Conservation (phyloP, 306 rosid genomes). For the Datisca glomerata region DNA sequence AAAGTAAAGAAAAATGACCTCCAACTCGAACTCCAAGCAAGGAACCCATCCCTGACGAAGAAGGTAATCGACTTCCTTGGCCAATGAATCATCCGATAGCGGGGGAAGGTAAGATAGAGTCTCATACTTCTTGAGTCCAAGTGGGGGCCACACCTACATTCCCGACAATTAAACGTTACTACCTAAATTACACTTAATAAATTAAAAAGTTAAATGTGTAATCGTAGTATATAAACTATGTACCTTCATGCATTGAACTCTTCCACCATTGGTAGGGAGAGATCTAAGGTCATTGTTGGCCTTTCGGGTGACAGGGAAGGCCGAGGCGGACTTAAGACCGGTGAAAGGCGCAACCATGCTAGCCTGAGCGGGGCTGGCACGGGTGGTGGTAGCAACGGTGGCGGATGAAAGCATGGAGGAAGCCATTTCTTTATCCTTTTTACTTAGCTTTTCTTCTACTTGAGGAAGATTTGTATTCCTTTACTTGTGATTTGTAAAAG, state of each 20-base stretch:
- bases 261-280: slow-evolving; percentile 53
- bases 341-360: slow-evolving; percentile 53
- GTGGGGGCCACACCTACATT: slow-evolving; percentile 74
- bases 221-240: background rate
- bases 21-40: slow-evolving; percentile 59
- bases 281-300: slow-evolving; percentile 55
- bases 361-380: slow-evolving; percentile 36
- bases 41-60: slow-evolving; percentile 49
- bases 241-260: slow-evolving; percentile 65
- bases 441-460: too few relatives aligned
- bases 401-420: slow-evolving; percentile 50
- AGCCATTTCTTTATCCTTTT: too few relatives aligned
- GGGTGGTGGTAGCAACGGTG: slow-evolving; percentile 31
- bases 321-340: slow-evolving; percentile 54
- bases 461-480: too few relatives aligned
- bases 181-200: background rate
- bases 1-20: slow-evolving; percentile 13
- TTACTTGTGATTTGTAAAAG: too few relatives aligned
- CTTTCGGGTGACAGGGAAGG: slow-evolving; percentile 49
- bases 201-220: background rate
- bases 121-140: slow-evolving; percentile 56
- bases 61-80: slow-evolving; percentile 55
- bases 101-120: slow-evolving; percentile 79
- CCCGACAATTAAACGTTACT: background rate
- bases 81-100: background rate